Evolutionary conservation across 2,329 filamentous ascomycete species (phyloP).

Genomic region (Verticillium alfalfae): DNA sequence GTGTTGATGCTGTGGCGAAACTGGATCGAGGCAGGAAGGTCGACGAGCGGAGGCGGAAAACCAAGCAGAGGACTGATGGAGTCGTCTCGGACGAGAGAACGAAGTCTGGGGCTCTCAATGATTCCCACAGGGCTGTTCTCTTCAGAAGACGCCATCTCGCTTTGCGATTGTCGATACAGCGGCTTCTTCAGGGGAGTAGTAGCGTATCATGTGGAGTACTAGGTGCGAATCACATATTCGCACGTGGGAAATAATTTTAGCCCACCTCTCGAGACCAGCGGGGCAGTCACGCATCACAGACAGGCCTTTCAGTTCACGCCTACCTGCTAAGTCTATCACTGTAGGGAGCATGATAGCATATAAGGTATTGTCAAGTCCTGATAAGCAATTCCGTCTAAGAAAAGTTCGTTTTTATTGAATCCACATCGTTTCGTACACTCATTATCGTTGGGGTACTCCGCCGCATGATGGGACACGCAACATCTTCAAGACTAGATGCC

Average conservation of each 20-base stretch:
- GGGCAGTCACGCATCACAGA: too few relatives aligned
- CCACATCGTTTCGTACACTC: too few relatives aligned
- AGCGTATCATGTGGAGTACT: neutral
- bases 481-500: too few relatives aligned
- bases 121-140: neutral
- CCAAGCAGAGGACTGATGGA: neutral
- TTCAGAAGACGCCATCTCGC: neutral
- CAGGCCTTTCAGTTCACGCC: too few relatives aligned
- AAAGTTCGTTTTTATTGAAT: neutral
- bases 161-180: neutral
- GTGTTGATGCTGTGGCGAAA: neutral
- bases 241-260: neutral
- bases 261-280: neutral
- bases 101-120: neutral
- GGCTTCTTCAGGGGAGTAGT: neutral
- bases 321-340: too few relatives aligned
- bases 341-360: too few relatives aligned
- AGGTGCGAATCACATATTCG: neutral
- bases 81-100: neutral
- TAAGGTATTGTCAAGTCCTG: too few relatives aligned
- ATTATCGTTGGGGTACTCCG: too few relatives aligned
- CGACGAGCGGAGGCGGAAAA: neutral
- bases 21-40: neutral
- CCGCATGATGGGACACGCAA: too few relatives aligned
- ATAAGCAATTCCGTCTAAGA: too few relatives aligned